These are phyloP conservation scores for Suillus subaureus DNA, from an alignment of 768 basidiomycete species.

Conservation along the genomic window DNA sequence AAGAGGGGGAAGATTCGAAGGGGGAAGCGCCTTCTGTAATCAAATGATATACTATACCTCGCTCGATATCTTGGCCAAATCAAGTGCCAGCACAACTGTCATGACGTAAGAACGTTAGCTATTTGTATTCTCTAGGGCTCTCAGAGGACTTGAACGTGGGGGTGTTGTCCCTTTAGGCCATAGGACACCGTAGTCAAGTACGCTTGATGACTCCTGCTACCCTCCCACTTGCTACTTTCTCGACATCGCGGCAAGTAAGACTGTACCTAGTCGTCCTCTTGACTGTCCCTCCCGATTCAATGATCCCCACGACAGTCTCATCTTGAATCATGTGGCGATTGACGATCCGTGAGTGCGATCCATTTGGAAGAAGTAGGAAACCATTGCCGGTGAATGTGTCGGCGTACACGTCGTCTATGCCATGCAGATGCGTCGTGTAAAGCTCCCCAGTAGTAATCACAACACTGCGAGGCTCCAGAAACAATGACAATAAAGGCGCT, in stretches of 20 bases:
- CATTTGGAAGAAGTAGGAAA: slow-evolving; percentile 26
- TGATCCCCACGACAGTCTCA: slow-evolving; percentile 37
- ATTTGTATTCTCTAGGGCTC: not conserved
- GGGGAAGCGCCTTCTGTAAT: not conserved
- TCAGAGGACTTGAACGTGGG: not conserved
- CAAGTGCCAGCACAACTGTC: not conserved
- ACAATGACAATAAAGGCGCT: slow-evolving; percentile 65
- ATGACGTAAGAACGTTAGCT: not conserved
- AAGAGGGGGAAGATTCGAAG: not conserved
- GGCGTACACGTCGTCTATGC: slow-evolving; percentile 62
- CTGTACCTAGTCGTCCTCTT: slow-evolving; percentile 69
- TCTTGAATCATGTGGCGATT: slow-evolving; percentile 60
- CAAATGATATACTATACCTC: not conserved
- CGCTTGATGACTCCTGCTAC: not conserved
- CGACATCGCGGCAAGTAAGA: slow-evolving; percentile 84
- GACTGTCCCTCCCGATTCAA: slow-evolving; percentile 54
- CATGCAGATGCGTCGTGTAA: slow-evolving; percentile 78
- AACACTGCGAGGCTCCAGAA: slow-evolving; percentile 85
- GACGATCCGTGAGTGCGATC: slow-evolving; percentile 43
- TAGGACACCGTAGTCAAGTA: not conserved
- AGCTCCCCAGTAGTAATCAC: slow-evolving; percentile 72
- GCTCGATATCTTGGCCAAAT: not conserved
- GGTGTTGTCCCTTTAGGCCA: not conserved
- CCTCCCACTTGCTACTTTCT: slow-evolving; percentile 45
- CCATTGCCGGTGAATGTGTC: slow-evolving; percentile 45